A percentile compares a stretch with the other conserved stretches of the same genome.
Evolutionary conservation across 441 rosid species (phyloP).

Genomic region (Brassica balearica): DNA sequence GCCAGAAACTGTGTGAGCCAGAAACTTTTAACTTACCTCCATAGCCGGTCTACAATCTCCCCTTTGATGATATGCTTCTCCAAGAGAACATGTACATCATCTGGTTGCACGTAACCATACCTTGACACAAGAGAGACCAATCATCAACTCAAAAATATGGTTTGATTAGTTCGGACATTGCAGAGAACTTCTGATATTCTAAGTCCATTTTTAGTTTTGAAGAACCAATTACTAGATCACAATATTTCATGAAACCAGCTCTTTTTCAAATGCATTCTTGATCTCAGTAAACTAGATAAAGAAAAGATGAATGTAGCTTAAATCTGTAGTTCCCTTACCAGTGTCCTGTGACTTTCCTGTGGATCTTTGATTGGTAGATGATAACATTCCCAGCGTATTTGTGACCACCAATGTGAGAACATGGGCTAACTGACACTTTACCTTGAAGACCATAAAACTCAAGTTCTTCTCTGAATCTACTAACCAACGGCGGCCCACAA

Average conservation of each 20-base stretch:
- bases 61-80: constrained; percentile 89
- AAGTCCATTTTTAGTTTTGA: background rate
- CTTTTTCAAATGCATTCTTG: constrained; percentile 8
- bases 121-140: constrained; percentile 46
- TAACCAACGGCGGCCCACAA: constrained; percentile 88
- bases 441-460: constrained; percentile 74
- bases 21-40: constrained; percentile 67
- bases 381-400: constrained; percentile 96
- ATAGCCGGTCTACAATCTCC: constrained; percentile 78
- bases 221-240: constrained; percentile 14
- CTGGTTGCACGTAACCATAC: constrained; percentile 96
- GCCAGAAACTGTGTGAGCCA: constrained; percentile 35
- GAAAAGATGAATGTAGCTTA: constrained; percentile 13
- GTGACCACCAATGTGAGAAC: constrained; percentile 97
- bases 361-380: constrained; percentile 60
- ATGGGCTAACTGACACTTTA: constrained; percentile 90
- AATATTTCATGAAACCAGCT: constrained; percentile 2
- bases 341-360: constrained; percentile 74
- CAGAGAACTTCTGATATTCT: background rate
- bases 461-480: constrained; percentile 89
- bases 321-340: constrained; percentile 58
- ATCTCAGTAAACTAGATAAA: constrained; percentile 14
- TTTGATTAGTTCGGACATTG: constrained; percentile 2
- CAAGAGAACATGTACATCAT: constrained; percentile 74
- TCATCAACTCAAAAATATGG: constrained; percentile 27